A percentile compares a stretch with the other conserved stretches of the same genome.
Evolutionary conservation across 352 stramenopile species (phyloP).

Genomic region (Globisporangium perplexum): DNA sequence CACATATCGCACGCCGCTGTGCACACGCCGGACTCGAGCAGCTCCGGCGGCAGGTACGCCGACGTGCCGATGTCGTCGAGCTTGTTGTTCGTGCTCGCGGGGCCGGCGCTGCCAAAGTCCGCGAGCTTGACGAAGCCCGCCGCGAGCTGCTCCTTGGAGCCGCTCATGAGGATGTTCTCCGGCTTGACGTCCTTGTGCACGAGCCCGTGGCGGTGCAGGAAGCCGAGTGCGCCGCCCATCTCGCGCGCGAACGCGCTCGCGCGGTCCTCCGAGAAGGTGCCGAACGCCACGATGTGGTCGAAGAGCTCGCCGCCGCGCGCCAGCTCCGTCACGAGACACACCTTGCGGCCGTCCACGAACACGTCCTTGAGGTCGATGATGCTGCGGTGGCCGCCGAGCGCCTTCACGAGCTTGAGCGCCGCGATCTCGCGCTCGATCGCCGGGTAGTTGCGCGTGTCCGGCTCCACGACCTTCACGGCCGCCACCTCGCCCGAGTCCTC

Average conservation of each 20-base stretch:
- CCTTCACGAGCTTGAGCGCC: conserved; percentile 67
- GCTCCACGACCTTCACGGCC: conserved; percentile 68
- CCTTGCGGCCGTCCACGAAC: conserved; percentile 67
- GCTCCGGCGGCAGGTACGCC: conserved; percentile 64
- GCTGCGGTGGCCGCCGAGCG: conserved; percentile 74
- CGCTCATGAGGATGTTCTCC: conserved; percentile 68
- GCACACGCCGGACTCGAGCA: conserved; percentile 44
- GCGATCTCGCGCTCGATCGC: conserved; percentile 65
- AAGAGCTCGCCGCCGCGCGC: conserved; percentile 88
- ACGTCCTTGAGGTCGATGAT: conserved; percentile 83
- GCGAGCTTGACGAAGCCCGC: conserved; percentile 47
- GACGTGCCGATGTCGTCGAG: conserved; percentile 68
- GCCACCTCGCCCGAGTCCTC: conserved; percentile 62
- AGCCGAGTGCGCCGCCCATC: conserved; percentile 56
- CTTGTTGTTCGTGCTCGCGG: conserved; percentile 20
- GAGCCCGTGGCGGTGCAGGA: conserved; percentile 62
- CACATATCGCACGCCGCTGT: conserved; percentile 74
- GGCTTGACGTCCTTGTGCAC: conserved; percentile 84
- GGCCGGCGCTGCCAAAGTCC: conserved; percentile 76
- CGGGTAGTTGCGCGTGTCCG: conserved; percentile 33
- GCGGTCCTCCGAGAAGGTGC: conserved; percentile 49
- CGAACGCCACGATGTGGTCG: conserved; percentile 76
- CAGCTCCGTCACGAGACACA: conserved; percentile 87
- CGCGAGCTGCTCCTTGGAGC: background rate
- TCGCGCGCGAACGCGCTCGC: conserved; percentile 43